phyloP scores from a whole-genome alignment of 108 stramenopile genomes.

The Hondaea fermentalgiana region DNA sequence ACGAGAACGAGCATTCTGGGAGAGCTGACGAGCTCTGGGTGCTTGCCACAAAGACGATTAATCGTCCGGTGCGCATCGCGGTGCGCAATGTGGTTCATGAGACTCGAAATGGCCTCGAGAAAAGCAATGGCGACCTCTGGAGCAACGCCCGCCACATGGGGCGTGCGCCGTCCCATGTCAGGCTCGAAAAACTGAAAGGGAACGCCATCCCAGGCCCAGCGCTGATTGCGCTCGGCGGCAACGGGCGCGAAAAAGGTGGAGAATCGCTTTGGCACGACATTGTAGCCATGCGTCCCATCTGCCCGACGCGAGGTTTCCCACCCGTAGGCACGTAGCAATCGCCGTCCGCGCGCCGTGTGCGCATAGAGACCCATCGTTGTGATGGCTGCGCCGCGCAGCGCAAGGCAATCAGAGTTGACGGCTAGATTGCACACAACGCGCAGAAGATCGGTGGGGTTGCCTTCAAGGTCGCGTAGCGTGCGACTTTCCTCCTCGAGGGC shows the following conservation, averaged over 20 bases:
- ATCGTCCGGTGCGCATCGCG: not conserved
- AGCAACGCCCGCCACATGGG: not conserved
- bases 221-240: not conserved
- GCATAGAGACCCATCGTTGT: not conserved
- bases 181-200: not conserved
- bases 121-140: not conserved
- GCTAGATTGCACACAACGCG: not conserved
- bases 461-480: not conserved
- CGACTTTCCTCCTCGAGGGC: not conserved
- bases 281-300: not conserved
- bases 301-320: not conserved
- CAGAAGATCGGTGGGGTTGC: not conserved
- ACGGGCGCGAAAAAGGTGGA: not conserved
- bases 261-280: not conserved
- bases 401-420: not conserved
- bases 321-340: not conserved
- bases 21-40: not conserved
- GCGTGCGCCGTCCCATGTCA: not conserved
- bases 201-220: not conserved
- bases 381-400: not conserved
- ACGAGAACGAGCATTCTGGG: not conserved
- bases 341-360: not conserved
- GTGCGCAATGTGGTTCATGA: constrained; percentile 13
- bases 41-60: not conserved
- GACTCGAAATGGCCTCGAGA: not conserved